Base-by-base conservation (phyloP, 306 rosid genomes). In the Calophaca sinica region DNA sequence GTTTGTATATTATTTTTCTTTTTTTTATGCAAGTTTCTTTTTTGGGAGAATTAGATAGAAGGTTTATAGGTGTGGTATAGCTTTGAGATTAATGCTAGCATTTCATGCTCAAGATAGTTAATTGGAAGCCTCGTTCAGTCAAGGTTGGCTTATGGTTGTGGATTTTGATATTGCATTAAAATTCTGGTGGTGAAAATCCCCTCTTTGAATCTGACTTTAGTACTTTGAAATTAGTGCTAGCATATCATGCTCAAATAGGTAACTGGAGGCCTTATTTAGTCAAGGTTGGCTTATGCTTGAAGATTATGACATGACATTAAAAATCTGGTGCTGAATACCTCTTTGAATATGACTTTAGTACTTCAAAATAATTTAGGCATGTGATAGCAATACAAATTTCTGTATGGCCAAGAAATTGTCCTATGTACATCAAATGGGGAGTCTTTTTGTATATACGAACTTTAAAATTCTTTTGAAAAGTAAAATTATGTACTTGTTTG, bases 1-100 rank as follows among this genome's bases (percentile, higher is more conserved):
- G 96, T 87, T 80, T 86, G 79, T 87, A 6, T 62, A 0, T 49
- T 70, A 61, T 28, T 11, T 29, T 13, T 11, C 12, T 4, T 46
- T 46, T 10, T 62, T 44, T 62, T 69, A 5, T 35, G 20, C 20
- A 63, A 32, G 49, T 52, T 81, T 61, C 26, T 55, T 28, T 9
- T 62, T 72, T 53, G n/a, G 20, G 60, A 15, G 32, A 77, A 67
- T 55, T 76, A 32, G 50, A 31, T 68, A 2, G 9, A 68, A 20
- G 72, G 14, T 35, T 4, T 33, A 33, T 33, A 33, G 36, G 2
- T 2, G 6, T 5, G 49, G 49, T 44, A 39, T 77, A 38, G 14
- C 57, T 53, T 36, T 63, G 67, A 45, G 50, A 38, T 59, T 38
- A 45, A 45, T 71, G 54, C 44, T 59, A 51, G 52, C 31, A 66